phyloP scores from a whole-genome alignment of 306 rosid genomes.

The Fragaria iinumae region DNA sequence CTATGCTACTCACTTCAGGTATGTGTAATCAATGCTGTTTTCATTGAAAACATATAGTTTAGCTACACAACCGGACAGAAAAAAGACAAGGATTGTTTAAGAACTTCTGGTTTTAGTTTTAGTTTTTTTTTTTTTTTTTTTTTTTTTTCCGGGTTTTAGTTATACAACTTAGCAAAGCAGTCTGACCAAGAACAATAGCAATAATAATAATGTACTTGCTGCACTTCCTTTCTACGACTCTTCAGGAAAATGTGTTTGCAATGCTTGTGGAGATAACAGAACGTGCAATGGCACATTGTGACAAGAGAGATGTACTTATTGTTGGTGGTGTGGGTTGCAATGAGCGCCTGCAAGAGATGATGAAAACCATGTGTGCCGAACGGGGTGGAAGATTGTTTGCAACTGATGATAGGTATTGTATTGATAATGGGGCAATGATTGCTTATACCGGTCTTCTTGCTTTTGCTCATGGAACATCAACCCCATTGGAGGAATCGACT shows the following conservation, averaged over 20 bases:
- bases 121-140: too few species aligned
- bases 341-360: constrained; percentile 86
- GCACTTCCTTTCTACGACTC: not conserved
- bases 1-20: constrained; percentile 94
- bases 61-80: not conserved
- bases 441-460: constrained; percentile 95
- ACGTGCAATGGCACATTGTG: constrained; percentile 96
- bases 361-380: constrained; percentile 86
- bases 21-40: not conserved
- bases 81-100: not conserved
- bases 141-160: not conserved
- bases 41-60: not conserved
- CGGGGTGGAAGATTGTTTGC: constrained; percentile 88
- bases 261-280: constrained; percentile 98
- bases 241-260: constrained; percentile 77
- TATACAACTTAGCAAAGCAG: not conserved
- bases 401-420: constrained; percentile 84
- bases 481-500: constrained; percentile 67
- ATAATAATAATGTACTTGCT: not conserved
- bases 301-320: constrained; percentile 79
- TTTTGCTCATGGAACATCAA: constrained; percentile 59
- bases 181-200: not conserved
- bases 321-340: constrained; percentile 98
- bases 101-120: not conserved
- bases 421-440: constrained; percentile 94